These are phyloP conservation scores for Hirsutella minnesotensis DNA, from an alignment of 2,329 filamentous ascomycete genomes.

Conservation along the genomic window DNA sequence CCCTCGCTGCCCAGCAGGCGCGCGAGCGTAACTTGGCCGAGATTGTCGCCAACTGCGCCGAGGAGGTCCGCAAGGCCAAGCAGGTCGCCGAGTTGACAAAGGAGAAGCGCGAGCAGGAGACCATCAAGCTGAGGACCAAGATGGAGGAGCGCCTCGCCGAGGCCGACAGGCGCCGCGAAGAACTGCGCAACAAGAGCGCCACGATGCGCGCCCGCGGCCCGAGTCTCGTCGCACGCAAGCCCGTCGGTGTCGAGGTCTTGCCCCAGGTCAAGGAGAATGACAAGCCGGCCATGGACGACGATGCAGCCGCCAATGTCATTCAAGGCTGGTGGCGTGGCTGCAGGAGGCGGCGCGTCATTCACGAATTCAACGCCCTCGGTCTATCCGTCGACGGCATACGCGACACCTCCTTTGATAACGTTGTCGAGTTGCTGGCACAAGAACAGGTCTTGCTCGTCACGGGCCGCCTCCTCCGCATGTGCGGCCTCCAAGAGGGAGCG, in stretches of 20 bases:
- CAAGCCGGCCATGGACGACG: conserved; percentile 35
- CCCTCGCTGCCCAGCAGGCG: conserved; percentile 64
- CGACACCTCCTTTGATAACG: conserved; percentile 61
- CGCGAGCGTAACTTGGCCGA: conserved; percentile 72
- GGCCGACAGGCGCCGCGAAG: conserved; percentile 59
- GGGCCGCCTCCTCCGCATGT: conserved; percentile 54
- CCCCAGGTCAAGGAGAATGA: conserved; percentile 39
- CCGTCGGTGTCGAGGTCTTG: conserved; percentile 31
- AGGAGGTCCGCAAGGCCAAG: conserved; percentile 74
- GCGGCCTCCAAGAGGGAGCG: conserved; percentile 55
- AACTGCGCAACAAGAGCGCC: conserved; percentile 44
- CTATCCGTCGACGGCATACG: conserved; percentile 60
- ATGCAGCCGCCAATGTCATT: conserved; percentile 52
- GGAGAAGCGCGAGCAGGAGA: conserved; percentile 65
- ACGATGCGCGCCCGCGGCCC: conserved; percentile 40
- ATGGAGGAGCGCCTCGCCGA: conserved; percentile 74
- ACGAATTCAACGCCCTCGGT: conserved; percentile 53
- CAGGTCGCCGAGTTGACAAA: conserved; percentile 74
- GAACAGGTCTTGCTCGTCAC: conserved; percentile 55
- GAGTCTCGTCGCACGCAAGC: conserved; percentile 39
- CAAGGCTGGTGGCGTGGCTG: conserved; percentile 59
- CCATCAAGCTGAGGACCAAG: conserved; percentile 55
- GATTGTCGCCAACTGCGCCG: conserved; percentile 69
- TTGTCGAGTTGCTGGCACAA: conserved; percentile 55
- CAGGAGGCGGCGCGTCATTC: conserved; percentile 45